phyloP scores from a whole-genome alignment of 2,329 filamentous ascomycete species.

The Clonostachys rhizophaga region DNA sequence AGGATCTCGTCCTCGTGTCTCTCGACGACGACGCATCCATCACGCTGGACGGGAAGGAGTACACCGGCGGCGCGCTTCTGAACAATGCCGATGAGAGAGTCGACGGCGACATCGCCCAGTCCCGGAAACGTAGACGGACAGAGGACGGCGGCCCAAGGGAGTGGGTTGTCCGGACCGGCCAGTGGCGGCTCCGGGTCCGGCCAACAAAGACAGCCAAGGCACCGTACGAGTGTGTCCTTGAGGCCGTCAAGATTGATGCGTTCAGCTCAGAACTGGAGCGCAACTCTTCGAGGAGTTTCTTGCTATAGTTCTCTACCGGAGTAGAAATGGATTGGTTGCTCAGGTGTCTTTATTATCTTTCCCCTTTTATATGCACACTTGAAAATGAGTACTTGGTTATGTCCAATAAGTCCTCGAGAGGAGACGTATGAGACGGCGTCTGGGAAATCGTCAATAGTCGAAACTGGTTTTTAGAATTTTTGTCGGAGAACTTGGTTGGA shows the following conservation, averaged over 20 bases:
- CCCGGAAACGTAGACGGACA: conserved; percentile 39
- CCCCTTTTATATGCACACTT: too few relatives aligned
- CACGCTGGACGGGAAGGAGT: conserved; percentile 50
- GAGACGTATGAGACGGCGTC: too few relatives aligned
- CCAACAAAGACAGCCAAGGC: conserved; percentile 39
- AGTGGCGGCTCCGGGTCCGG: conserved; percentile 69
- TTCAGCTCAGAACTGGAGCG: conserved; percentile 60
- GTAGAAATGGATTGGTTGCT: neutral
- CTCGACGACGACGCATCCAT: conserved; percentile 58
- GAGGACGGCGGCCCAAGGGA: conserved; percentile 28
- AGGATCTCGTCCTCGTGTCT: conserved; percentile 62
- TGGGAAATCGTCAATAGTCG: too few relatives aligned
- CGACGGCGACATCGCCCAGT: conserved; percentile 8
- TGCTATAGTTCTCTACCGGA: conserved; percentile 23
- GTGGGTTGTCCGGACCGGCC: conserved; percentile 64
- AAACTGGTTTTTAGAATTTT: too few relatives aligned
- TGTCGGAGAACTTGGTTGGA: too few relatives aligned
- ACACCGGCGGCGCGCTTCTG: conserved; percentile 18
- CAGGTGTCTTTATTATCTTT: too few relatives aligned
- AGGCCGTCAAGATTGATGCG: conserved; percentile 73
- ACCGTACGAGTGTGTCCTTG: conserved; percentile 65
- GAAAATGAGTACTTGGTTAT: too few relatives aligned
- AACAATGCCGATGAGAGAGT: conserved; percentile 12
- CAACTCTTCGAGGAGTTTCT: conserved; percentile 62
- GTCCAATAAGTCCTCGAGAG: too few relatives aligned